Evolutionary conservation across 352 stramenopile species (phyloP), one percentile per base, ranked within the genome.

Genomic region (Phytophthora hibernalis): DNA sequence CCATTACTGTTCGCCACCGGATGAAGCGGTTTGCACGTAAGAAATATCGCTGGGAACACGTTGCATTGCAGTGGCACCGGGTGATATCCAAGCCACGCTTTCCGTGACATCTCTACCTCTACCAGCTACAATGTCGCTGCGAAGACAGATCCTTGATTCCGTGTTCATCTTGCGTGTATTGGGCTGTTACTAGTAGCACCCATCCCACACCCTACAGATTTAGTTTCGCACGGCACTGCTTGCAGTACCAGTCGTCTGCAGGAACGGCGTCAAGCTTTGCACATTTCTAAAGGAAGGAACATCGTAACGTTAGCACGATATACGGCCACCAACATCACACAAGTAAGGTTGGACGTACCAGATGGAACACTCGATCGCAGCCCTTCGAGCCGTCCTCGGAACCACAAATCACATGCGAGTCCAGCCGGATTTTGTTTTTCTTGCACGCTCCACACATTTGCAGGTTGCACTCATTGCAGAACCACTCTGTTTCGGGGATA

Each of bases 171-270:
- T 58, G 52, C 22, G 49, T 67, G 54, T 70, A 59, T 72, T 72
- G 44, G n/a, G n/a, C n/a, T n/a, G n/a, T n/a, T n/a, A 58, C 33
- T 61, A 5, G 50, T 56, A 47, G 31, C 40, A 55, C 40, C 43
- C 44, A 28, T 43, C 53, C 37, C 28, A 40, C 59, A 62, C 56
- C 62, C 80, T 73, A 79, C 30, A 79, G 44, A 13, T 57, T 70
- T 40, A 86, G 37, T 7, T 68, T 82, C 43, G 76, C 65, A 24
- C 76, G 74, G 52, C 85, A 93, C 51, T 89, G 87, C 42, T 85
- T 90, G 73, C 90, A 97, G 67, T 93, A 97, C 90, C 90, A 97
- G 67, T 97, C 90, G 24, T 93, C 87, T 18, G 83, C 87, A 2
- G 90, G 90, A 21, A 97, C 87, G 55, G 74, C 72, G 8, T 74